These are phyloP conservation scores for Amanita muscaria DNA, from an alignment of 768 basidiomycete genomes.

Conservation along the genomic window DNA sequence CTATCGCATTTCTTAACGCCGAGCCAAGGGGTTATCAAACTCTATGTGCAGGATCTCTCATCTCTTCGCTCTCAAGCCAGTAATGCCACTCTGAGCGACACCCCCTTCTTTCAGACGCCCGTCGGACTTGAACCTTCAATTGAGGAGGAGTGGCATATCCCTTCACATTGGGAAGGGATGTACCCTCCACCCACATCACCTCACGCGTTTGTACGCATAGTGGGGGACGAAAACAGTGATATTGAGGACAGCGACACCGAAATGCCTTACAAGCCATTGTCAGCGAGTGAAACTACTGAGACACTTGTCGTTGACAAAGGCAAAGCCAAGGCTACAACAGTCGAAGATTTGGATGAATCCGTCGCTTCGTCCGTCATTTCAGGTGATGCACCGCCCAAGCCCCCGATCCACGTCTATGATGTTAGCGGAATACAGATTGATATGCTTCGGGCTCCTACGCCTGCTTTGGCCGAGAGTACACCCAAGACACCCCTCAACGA, in stretches of 20 bases:
- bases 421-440: conserved; percentile 16
- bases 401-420: conserved; percentile 53
- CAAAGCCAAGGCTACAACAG: conserved; percentile 33
- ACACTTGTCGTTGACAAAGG: conserved; percentile 31
- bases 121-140: background rate
- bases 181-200: background rate
- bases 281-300: conserved; percentile 7
- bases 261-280: background rate
- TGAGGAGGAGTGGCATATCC: conserved; percentile 7
- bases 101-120: conserved; percentile 1
- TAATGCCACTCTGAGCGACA: conserved; percentile 18
- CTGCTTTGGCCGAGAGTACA: conserved; percentile 25
- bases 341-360: conserved; percentile 23
- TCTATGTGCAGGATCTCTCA: conserved; percentile 55
- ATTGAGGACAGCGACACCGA: conserved; percentile 1
- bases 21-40: too few species aligned
- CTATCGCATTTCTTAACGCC: conserved; percentile 74
- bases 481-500: conserved; percentile 22
- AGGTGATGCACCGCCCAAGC: conserved; percentile 42
- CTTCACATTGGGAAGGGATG: conserved; percentile 1
- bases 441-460: conserved; percentile 7
- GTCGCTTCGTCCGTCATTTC: conserved; percentile 33
- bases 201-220: conserved; percentile 3
- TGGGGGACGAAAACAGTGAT: conserved; percentile 4
- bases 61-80: conserved; percentile 24